Evolutionary conservation across 2,329 filamentous ascomycete species (phyloP).

Genomic region (Aureobasidium sp.): DNA sequence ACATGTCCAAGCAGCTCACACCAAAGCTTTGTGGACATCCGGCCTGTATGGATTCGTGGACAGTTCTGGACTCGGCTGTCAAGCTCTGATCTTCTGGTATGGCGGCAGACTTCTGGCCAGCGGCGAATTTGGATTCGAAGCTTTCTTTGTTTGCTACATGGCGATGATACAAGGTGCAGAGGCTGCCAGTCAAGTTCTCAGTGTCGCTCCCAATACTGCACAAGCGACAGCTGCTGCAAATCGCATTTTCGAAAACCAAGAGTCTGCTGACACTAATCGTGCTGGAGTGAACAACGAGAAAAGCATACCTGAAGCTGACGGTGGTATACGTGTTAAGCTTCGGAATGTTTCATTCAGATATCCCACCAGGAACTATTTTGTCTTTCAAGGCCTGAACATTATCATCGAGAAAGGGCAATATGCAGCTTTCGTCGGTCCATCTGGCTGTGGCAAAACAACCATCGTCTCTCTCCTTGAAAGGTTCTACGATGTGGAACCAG

Average conservation of each 20-base stretch:
- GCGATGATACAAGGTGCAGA: neutral
- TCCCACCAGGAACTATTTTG: constrained; percentile 39
- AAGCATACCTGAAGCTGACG: constrained; percentile 6
- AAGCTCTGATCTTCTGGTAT: constrained; percentile 29
- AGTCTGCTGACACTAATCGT: neutral
- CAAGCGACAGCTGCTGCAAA: constrained; percentile 9
- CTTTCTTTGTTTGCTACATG: constrained; percentile 40
- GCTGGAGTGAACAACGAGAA: neutral
- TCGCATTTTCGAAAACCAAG: constrained; percentile 4
- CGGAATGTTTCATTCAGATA: constrained; percentile 33
- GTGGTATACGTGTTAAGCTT: constrained; percentile 30
- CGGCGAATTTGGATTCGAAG: constrained; percentile 25
- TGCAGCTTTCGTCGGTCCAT: constrained; percentile 33
- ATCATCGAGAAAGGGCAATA: constrained; percentile 29
- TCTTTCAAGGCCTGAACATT: constrained; percentile 37
- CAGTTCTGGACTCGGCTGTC: constrained; percentile 46
- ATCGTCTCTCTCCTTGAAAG: constrained; percentile 31
- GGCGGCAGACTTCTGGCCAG: constrained; percentile 25
- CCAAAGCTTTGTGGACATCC: constrained; percentile 50
- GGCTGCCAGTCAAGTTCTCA: constrained; percentile 52
- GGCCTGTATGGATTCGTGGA: constrained; percentile 57
- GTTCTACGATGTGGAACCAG: constrained; percentile 48
- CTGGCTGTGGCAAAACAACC: constrained; percentile 33
- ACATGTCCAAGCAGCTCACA: constrained; percentile 49
- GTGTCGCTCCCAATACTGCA: constrained; percentile 32